Evolutionary conservation across 257 asterid species (phyloP).

Genomic region (Solanum tarapatanum): DNA sequence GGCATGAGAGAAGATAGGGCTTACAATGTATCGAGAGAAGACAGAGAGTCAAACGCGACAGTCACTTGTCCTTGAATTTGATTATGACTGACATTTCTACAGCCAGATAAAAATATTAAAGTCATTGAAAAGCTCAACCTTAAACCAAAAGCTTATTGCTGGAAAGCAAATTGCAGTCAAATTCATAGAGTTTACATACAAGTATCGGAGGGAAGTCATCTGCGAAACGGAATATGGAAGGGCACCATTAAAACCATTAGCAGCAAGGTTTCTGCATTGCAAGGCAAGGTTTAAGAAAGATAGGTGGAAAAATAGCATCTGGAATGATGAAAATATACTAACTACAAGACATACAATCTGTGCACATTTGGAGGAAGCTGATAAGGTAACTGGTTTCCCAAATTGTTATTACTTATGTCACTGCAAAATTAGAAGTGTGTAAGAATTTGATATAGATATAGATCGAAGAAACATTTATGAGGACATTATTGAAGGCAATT

Average conservation of each 20-base stretch:
- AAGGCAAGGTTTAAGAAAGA: background rate
- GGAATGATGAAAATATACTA: background rate
- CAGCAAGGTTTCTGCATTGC: constrained; percentile 66
- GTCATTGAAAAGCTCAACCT: background rate
- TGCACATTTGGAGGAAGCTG: constrained; percentile 68
- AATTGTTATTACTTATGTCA: constrained; percentile 72
- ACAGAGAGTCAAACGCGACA: constrained; percentile 38
- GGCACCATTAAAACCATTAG: constrained; percentile 44
- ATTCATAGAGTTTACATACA: constrained; percentile 41
- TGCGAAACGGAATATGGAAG: constrained; percentile 68
- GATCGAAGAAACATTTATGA: constrained; percentile 1
- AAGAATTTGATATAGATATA: background rate
- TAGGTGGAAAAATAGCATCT: background rate
- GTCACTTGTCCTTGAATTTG: constrained; percentile 51
- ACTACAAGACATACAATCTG: constrained; percentile 49
- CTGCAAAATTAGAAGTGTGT: constrained; percentile 36
- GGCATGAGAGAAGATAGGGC: constrained; percentile 13
- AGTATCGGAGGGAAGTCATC: constrained; percentile 54
- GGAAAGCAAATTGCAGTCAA: background rate
- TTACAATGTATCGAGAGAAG: constrained; percentile 70
- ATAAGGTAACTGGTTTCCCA: constrained; percentile 63
- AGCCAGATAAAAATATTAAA: constrained; percentile 5
- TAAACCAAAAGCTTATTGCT: background rate
- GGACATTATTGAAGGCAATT: background rate
- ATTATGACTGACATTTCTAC: constrained; percentile 73